These are phyloP conservation scores for Candida mesenterica DNA, from an alignment of 1,139 yeast species.

Conservation along the genomic window DNA sequence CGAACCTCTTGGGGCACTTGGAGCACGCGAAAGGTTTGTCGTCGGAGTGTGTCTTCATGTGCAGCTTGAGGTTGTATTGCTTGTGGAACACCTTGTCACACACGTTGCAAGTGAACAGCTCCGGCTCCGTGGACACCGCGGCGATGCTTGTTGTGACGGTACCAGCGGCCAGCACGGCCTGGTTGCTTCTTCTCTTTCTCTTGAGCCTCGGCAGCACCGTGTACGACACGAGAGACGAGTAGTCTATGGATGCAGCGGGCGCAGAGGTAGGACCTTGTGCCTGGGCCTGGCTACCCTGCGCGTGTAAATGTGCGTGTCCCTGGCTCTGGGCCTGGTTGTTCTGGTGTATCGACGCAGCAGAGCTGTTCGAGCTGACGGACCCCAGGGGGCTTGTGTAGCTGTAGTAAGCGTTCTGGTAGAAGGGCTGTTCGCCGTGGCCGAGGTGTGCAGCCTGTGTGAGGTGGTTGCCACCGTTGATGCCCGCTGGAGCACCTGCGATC, in stretches of 20 bases:
- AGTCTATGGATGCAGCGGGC: slow-evolving; percentile 25
- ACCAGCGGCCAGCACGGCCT: not conserved
- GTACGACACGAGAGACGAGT: slow-evolving; percentile 36
- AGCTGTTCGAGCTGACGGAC: slow-evolving; percentile 1
- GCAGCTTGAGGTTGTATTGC: slow-evolving; percentile 56
- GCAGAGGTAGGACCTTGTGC: too few relatives aligned
- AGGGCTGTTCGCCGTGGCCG: not conserved
- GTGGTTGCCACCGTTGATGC: too few relatives aligned
- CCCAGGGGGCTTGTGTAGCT: not conserved
- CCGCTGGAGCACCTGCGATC: too few relatives aligned
- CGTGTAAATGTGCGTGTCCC: too few relatives aligned
- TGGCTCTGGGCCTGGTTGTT: not conserved
- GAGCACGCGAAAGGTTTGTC: slow-evolving; percentile 54
- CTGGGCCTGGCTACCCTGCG: too few relatives aligned
- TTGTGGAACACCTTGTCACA: slow-evolving; percentile 53
- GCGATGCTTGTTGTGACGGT: not conserved
- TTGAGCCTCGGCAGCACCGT: slow-evolving; percentile 38
- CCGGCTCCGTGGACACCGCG: slow-evolving; percentile 6
- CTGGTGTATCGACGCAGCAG: too few relatives aligned
- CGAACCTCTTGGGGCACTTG: slow-evolving; percentile 50
- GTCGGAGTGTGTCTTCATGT: slow-evolving; percentile 55
- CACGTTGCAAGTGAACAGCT: slow-evolving; percentile 39
- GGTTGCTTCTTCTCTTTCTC: slow-evolving; percentile 27
- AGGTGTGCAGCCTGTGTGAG: too few relatives aligned
- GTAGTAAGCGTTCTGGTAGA: not conserved